Percentiles rank a stretch among this genome's conserved stretches.
Evolutionary conservation across 495 filamentous ascomycete genomes (phyloP).

Genomic region (Penicillium bialowiezense): DNA sequence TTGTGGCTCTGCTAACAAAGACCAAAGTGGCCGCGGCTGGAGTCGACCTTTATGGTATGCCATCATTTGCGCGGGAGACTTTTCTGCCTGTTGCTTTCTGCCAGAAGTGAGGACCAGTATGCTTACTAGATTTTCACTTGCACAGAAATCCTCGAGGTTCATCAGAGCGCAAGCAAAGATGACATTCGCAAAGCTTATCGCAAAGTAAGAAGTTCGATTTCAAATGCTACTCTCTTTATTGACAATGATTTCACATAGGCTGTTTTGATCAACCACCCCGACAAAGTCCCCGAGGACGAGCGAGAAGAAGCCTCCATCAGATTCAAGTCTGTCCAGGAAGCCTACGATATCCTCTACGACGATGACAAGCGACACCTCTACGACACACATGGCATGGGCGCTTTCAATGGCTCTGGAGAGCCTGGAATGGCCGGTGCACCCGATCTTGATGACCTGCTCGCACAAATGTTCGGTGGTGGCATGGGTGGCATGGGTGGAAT

Average conservation of each 20-base stretch:
- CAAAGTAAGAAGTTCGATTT: constrained; percentile 58
- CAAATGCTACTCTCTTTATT: constrained; percentile 8
- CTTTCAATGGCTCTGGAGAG: constrained; percentile 73
- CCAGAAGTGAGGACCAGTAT: not conserved
- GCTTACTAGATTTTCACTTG: constrained; percentile 14
- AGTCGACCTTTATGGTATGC: constrained; percentile 49
- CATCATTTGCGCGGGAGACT: not conserved
- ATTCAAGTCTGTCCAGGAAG: constrained; percentile 88
- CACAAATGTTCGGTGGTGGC: constrained; percentile 79
- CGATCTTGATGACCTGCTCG: constrained; percentile 86
- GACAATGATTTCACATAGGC: constrained; percentile 51
- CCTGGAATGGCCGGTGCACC: constrained; percentile 66
- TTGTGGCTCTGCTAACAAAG: constrained; percentile 16
- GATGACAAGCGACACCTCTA: constrained; percentile 90
- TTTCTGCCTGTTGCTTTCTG: too few relatives aligned
- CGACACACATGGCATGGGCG: constrained; percentile 90
- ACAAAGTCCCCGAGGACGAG: constrained; percentile 89
- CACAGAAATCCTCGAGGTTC: constrained; percentile 73
- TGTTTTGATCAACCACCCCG: constrained; percentile 84
- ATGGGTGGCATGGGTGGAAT: constrained; percentile 55
- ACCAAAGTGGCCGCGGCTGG: constrained; percentile 35
- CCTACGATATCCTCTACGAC: constrained; percentile 96
- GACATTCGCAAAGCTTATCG: constrained; percentile 98
- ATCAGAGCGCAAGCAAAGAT: constrained; percentile 64
- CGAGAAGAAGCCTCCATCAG: constrained; percentile 79